These are phyloP conservation scores for Barnettozyma pratensis DNA, from an alignment of 805 yeast genomes.

Conservation along the genomic window DNA sequence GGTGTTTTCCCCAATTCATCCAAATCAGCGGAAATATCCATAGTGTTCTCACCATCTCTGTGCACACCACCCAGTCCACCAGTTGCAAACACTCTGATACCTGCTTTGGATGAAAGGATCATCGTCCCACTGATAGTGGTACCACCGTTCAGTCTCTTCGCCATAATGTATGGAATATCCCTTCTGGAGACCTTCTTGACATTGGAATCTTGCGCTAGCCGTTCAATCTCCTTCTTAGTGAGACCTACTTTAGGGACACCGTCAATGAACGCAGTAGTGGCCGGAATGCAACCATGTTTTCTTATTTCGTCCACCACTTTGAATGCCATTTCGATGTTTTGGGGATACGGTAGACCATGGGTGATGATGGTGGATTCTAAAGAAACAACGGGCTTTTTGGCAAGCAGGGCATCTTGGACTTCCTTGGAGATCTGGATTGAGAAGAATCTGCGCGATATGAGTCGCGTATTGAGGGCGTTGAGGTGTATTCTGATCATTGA, in stretches of 20 bases:
- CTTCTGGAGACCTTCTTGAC: constrained; percentile 71
- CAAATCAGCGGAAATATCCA: constrained; percentile 85
- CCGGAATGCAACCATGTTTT: constrained; percentile 67
- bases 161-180: constrained; percentile 70
- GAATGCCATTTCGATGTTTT: constrained; percentile 66
- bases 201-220: constrained; percentile 31
- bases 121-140: constrained; percentile 88
- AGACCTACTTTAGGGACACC: constrained; percentile 76
- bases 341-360: constrained; percentile 84
- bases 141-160: constrained; percentile 66
- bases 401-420: constrained; percentile 54
- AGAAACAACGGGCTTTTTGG: constrained; percentile 67
- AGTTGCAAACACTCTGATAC: constrained; percentile 82
- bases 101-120: constrained; percentile 71
- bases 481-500: background rate
- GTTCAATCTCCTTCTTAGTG: constrained; percentile 38
- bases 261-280: constrained; percentile 72
- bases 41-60: constrained; percentile 63
- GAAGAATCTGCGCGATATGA: constrained; percentile 3
- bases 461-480: background rate
- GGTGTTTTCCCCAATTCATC: constrained; percentile 81
- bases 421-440: constrained; percentile 36
- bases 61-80: constrained; percentile 95
- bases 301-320: constrained; percentile 61
- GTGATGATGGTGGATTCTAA: constrained; percentile 84